These are phyloP conservation scores for Lepidium sativum DNA, from an alignment of 345 rosid species.

Conservation along the genomic window DNA sequence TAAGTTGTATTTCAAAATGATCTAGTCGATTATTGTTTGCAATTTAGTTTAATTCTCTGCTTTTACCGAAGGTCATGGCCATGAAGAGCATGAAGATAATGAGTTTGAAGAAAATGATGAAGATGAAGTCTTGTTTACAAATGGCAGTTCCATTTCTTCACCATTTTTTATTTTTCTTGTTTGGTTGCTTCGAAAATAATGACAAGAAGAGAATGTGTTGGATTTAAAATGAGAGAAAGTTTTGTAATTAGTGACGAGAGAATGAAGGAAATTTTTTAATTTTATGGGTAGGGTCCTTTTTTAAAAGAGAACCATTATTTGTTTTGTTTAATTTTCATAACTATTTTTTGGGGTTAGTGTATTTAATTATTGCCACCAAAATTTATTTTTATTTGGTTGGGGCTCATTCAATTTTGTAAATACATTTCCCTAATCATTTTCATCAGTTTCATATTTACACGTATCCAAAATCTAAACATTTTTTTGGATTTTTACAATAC, in stretches of 20 bases:
- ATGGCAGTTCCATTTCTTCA: slow-evolving; percentile 34
- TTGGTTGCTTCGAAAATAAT: not conserved
- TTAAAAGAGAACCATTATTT: not conserved
- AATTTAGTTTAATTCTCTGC: too few relatives aligned
- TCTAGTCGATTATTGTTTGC: too few relatives aligned
- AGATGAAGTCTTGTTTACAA: slow-evolving; percentile 21
- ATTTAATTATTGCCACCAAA: slow-evolving; percentile 9
- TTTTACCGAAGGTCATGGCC: slow-evolving; percentile 13
- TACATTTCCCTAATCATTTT: not conserved
- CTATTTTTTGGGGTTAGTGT: slow-evolving; percentile 10
- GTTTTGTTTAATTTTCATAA: slow-evolving; percentile 5
- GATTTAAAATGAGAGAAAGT: not conserved
- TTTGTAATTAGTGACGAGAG: not conserved
- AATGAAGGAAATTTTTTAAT: not conserved
- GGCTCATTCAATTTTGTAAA: slow-evolving; percentile 13
- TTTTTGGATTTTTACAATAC: not conserved
- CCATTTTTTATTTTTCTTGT: not conserved
- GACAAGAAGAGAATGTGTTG: not conserved
- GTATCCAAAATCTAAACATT: not conserved
- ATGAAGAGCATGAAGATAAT: slow-evolving; percentile 6
- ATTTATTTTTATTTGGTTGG: slow-evolving; percentile 23
- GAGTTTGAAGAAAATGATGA: slow-evolving; percentile 14
- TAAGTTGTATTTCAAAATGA: too few relatives aligned
- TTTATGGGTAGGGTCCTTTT: slow-evolving; percentile 10
- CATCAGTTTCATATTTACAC: not conserved